Evolutionary conservation across 2,329 filamentous ascomycete genomes (phyloP).

Genomic region (Diplodia mutila): DNA sequence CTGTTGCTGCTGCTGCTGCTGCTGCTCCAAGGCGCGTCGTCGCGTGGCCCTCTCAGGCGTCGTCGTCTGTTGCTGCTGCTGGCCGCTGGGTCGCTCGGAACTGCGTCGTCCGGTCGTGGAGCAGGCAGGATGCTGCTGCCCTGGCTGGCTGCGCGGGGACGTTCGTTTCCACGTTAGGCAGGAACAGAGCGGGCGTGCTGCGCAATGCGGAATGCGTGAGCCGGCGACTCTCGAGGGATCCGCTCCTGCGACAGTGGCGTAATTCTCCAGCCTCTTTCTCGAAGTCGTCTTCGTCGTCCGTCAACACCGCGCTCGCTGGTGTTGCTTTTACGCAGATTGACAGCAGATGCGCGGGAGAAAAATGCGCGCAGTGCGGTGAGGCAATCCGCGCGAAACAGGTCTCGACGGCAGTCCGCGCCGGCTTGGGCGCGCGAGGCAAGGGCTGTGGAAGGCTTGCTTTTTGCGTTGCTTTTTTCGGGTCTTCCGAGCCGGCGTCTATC

Average conservation of each 20-base stretch:
- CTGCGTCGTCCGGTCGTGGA: neutral
- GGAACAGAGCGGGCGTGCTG: constrained; percentile 21
- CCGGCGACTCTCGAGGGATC: constrained; percentile 9
- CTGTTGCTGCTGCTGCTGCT: neutral
- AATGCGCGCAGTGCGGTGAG: constrained; percentile 24
- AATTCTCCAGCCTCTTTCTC: neutral
- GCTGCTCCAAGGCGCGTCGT: constrained; percentile 1
- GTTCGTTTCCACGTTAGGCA: constrained; percentile 21
- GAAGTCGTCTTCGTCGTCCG: neutral
- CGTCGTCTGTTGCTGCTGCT: neutral
- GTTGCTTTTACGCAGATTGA: constrained; percentile 12
- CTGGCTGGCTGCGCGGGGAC: neutral
- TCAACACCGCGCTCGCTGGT: neutral
- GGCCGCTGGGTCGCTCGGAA: neutral
- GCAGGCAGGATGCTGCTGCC: neutral
- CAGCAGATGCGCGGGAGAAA: constrained; percentile 15
- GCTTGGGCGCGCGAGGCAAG: constrained; percentile 15
- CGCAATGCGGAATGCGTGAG: constrained; percentile 5
- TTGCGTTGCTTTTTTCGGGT: constrained; percentile 26
- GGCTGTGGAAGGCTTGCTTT: constrained; percentile 16
- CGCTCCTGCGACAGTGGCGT: constrained; percentile 6
- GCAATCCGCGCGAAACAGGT: constrained; percentile 19
- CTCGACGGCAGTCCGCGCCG: constrained; percentile 11
- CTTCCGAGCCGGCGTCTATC: constrained; percentile 25
- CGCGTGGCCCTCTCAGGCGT: neutral